These are phyloP conservation scores for Sedum album DNA, from an alignment of 164 flowering plant species.

Conservation along the genomic window DNA sequence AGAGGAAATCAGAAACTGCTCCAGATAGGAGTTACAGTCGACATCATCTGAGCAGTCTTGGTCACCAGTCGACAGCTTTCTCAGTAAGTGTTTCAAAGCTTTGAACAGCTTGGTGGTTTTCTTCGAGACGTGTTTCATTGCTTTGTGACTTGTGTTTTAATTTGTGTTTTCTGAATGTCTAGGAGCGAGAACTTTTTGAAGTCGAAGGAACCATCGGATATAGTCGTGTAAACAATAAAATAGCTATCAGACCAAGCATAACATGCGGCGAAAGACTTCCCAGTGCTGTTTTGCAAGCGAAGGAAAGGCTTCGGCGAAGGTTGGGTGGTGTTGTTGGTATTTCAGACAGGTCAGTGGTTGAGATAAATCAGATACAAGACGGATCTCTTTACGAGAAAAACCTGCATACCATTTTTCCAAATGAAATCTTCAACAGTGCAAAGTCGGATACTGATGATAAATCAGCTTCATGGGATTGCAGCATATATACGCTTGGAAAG, in stretches of 20 bases:
- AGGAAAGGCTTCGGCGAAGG: conserved; percentile 77
- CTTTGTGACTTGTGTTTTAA: too few species aligned
- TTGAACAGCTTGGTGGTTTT: too few species aligned
- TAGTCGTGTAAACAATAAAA: conserved; percentile 17
- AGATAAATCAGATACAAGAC: too few species aligned
- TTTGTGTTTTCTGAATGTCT: not conserved
- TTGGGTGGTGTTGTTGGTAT: conserved; percentile 54
- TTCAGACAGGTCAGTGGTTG: conserved; percentile 37
- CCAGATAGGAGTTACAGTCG: too few species aligned
- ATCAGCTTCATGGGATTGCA: too few species aligned
- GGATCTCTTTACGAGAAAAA: too few species aligned
- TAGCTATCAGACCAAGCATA: conserved; percentile 16
- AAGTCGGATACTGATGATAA: too few species aligned
- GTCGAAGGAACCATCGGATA: conserved; percentile 22
- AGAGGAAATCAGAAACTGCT: conserved; percentile 14
- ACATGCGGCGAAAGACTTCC: conserved; percentile 50
- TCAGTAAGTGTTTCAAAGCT: not conserved
- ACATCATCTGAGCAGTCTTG: too few species aligned
- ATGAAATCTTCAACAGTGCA: too few species aligned
- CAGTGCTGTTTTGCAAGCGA: conserved; percentile 74
- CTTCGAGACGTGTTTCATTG: too few species aligned
- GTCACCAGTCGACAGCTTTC: too few species aligned
- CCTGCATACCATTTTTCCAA: not conserved
- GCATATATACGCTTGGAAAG: too few species aligned
- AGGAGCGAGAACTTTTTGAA: conserved; percentile 44